Evolutionary conservation across 1,139 yeast genomes (phyloP).

Genomic region (Saccharomyces uvarum): DNA sequence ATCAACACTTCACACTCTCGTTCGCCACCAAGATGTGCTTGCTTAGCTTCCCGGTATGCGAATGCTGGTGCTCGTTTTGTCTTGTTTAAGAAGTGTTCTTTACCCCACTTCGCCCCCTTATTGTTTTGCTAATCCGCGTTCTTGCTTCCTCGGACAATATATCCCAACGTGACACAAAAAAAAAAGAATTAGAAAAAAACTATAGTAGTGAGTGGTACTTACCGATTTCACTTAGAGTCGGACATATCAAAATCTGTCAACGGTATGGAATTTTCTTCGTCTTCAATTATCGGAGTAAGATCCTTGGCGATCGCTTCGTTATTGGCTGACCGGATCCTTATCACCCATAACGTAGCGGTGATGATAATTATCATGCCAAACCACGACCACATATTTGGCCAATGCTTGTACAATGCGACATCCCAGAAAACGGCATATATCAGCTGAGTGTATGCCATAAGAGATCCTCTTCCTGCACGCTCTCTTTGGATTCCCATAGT

Average conservation of each 20-base stretch:
- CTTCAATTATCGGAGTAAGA: not conserved
- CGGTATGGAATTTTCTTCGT: not conserved
- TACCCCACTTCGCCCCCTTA: not conserved
- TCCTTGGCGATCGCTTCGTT: not conserved
- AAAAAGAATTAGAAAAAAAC: not conserved
- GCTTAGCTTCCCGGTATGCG: not conserved
- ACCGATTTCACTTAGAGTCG: not conserved
- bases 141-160: not conserved
- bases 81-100: not conserved
- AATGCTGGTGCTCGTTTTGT: not conserved
- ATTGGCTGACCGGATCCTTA: constrained; percentile 34
- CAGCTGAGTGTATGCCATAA: constrained; percentile 69
- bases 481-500: constrained; percentile 84
- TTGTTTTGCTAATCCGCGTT: not conserved
- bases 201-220: not conserved
- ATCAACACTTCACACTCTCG: not conserved
- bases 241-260: not conserved
- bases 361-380: constrained; percentile 64
- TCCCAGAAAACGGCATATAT: constrained; percentile 76
- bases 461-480: constrained; percentile 67
- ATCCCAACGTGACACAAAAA: not conserved
- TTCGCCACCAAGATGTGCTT: not conserved
- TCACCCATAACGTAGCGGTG: constrained; percentile 57
- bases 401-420: constrained; percentile 57
- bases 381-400: constrained; percentile 62